Evolutionary conservation across 495 filamentous ascomycete species (phyloP).

Genomic region (Haplographium delicatum): DNA sequence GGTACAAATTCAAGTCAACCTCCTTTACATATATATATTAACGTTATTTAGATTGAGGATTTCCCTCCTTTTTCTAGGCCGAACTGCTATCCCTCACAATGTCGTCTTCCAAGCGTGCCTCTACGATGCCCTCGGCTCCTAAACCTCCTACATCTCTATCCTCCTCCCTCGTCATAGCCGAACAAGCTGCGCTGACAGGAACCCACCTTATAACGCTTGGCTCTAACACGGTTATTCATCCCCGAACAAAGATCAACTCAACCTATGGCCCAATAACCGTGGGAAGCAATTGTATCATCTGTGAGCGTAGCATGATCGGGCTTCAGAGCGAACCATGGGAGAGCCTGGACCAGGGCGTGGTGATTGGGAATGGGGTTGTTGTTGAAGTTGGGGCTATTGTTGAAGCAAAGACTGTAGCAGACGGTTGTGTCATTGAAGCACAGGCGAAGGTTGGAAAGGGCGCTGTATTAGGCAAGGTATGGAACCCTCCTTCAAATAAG

Average conservation of each 20-base stretch:
- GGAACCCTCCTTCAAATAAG: constrained; percentile 12
- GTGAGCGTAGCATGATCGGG: constrained; percentile 64
- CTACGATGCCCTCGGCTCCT: constrained; percentile 42
- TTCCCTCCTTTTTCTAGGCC: not conserved
- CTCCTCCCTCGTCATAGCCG: constrained; percentile 65
- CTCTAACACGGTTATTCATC: constrained; percentile 73
- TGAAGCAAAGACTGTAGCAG: constrained; percentile 57
- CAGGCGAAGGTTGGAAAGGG: constrained; percentile 55
- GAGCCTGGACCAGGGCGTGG: constrained; percentile 29
- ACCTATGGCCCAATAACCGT: constrained; percentile 65
- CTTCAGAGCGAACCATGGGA: constrained; percentile 27
- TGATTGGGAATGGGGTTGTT: constrained; percentile 51
- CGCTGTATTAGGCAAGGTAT: constrained; percentile 59
- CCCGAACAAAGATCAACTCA: constrained; percentile 66
- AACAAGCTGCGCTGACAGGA: constrained; percentile 68
- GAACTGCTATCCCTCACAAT: not conserved
- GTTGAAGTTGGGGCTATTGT: constrained; percentile 58
- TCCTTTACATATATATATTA: constrained; percentile 3
- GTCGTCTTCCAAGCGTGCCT: constrained; percentile 45
- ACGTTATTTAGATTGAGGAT: not conserved
- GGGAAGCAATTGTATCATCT: constrained; percentile 68
- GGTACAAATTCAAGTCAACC: constrained; percentile 4
- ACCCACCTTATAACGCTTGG: constrained; percentile 66
- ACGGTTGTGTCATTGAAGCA: constrained; percentile 58
- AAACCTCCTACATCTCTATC: constrained; percentile 68